phyloP scores from a whole-genome alignment of 176 grass and related monocot species.

The Oryza australiensis region DNA sequence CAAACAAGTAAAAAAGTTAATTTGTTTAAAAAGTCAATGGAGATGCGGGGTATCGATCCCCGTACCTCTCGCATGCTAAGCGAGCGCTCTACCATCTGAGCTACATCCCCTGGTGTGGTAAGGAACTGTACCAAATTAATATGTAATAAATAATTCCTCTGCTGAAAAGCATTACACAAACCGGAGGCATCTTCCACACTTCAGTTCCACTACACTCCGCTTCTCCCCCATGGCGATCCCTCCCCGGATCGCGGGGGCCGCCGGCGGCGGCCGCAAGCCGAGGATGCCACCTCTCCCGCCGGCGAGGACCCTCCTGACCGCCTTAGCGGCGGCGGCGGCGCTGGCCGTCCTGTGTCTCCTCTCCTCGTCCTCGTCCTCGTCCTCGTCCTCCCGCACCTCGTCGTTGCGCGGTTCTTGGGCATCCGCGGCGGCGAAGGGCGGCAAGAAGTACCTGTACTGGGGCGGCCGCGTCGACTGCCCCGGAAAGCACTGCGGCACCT shows the following conservation, averaged over 20 bases:
- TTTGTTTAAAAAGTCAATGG: too few species aligned
- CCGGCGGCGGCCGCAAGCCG: conserved; percentile 26
- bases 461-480: conserved; percentile 80
- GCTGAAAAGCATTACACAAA: too few species aligned
- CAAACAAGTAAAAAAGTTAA: too few species aligned
- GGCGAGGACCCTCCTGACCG: conserved; percentile 33
- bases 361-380: conserved; percentile 13
- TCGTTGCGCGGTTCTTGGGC: conserved; percentile 26
- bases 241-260: conserved; percentile 14
- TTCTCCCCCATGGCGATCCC: conserved; percentile 30
- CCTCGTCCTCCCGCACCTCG: not conserved
- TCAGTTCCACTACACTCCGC: not conserved
- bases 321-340: not conserved
- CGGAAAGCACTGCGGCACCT: conserved; percentile 80
- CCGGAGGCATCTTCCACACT: not conserved
- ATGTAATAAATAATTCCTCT: too few species aligned
- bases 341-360: conserved; percentile 32
- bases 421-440: conserved; percentile 13
- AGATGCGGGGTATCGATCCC: conserved; percentile 95
- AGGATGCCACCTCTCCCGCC: conserved; percentile 39
- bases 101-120: conserved; percentile 97
- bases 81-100: conserved; percentile 98
- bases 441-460: conserved; percentile 71
- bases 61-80: conserved; percentile 99
- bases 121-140: too few species aligned